Evolutionary conservation across 768 basidiomycete genomes (phyloP), one percentile per base, ranked within the genome.

Genomic region (Rhodotorula sphaerocarpa): DNA sequence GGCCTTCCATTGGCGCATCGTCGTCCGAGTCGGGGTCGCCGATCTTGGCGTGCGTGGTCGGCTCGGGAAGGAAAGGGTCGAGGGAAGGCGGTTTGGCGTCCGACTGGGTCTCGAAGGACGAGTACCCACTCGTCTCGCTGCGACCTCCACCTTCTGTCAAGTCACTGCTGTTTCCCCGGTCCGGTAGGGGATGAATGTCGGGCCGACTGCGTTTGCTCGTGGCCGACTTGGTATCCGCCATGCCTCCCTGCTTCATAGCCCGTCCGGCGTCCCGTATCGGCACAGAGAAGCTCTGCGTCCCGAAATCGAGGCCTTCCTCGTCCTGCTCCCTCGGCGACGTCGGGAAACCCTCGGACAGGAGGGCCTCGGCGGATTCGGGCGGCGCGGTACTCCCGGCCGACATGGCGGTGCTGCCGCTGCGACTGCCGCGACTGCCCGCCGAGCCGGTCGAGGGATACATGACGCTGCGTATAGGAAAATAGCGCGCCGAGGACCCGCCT

Each of bases 391-490:
- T 39, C 36, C 36, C 36, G 10, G 36, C 16, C 27, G 41, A 28
- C 14, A 41, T 41, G 21, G 51, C 31, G 25, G 45, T 11, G n/a
- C 36, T 46, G 52, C 57, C 30, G 16, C 51, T 34, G 16, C 51
- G n/a, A 31, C 53, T n/a, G 10, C 25, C 41, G 28, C 48, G 7
- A 23, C 27, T 44, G 41, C 34, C 23, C 25, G 55, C 55, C 12
- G 21, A 18, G 30, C 41, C 28, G 20, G 28, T 21, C 11, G 63
- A 56, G 0, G 63, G 63, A 39, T 65, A 65, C 54, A 65, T 56
- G 54, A 65, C 63, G 50, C 43, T 65, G 16, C 63, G 46, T 50
- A 65, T 65, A 28, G 63, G 63, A 23, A 65, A 65, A 54, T 59
- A 59, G 20, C 63, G 57, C 11, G 57, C 57, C 0, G 39, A 21